Conservation (phyloP, 2,329 filamentous ascomycete species). For the Lasiodiplodia gonubiensis region DNA sequence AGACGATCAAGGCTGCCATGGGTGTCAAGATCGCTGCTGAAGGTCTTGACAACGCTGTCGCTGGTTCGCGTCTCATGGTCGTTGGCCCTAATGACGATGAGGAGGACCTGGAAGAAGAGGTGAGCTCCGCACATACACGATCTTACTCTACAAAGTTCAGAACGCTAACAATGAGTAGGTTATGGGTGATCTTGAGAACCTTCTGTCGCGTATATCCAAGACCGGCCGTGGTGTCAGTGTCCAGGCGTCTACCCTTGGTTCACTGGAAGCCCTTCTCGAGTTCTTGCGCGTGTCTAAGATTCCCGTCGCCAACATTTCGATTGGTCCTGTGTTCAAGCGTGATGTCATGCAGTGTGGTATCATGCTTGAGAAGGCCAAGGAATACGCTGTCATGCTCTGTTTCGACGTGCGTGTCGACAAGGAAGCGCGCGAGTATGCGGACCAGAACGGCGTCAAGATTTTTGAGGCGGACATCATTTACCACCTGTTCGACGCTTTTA, state of each 20-base stretch:
- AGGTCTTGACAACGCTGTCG: slow-evolving; percentile 93
- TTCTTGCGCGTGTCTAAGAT: slow-evolving; percentile 97
- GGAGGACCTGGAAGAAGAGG: slow-evolving; percentile 91
- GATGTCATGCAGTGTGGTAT: slow-evolving; percentile 93
- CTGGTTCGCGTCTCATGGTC: slow-evolving; percentile 91
- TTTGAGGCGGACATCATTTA: slow-evolving; percentile 99
- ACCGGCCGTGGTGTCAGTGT: slow-evolving; percentile 94
- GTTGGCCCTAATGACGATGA: slow-evolving; percentile 96
- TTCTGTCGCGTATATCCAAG: slow-evolving; percentile 90
- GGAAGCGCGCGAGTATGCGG: slow-evolving; percentile 87
- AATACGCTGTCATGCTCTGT: slow-evolving; percentile 98
- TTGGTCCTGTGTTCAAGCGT: slow-evolving; percentile 96
- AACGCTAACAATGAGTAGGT: slow-evolving; percentile 53
- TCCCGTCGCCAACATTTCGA: slow-evolving; percentile 94
- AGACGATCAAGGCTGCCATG: slow-evolving; percentile 96
- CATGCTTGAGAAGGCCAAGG: slow-evolving; percentile 94
- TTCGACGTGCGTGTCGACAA: slow-evolving; percentile 99
- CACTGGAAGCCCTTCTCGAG: slow-evolving; percentile 92
- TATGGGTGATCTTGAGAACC: slow-evolving; percentile 88
- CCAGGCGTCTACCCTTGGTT: slow-evolving; percentile 95
- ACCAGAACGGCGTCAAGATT: slow-evolving; percentile 94
- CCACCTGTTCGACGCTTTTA: slow-evolving; percentile 96
- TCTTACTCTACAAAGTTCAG: not conserved
- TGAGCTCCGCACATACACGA: not conserved
- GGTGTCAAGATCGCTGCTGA: slow-evolving; percentile 99